A percentile compares a stretch with the other conserved stretches of the same genome.
Evolutionary conservation across 176 grass and related monocot genomes (phyloP).

Genomic region (Elymus sibiricus): DNA sequence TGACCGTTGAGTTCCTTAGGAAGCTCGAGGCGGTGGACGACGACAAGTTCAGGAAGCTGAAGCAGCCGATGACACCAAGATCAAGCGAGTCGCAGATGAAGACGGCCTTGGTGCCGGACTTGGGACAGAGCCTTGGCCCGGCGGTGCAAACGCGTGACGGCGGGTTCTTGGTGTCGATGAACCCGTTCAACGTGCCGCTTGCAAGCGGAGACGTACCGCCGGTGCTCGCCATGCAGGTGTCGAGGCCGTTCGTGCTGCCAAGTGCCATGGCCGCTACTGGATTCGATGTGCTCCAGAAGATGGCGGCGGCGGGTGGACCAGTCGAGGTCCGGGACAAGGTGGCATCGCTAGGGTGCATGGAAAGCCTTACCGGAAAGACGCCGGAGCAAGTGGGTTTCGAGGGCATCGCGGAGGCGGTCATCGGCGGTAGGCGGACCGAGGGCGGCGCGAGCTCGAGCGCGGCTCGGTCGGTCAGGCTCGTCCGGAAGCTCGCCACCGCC

Average conservation of each 20-base stretch:
- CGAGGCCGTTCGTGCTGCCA: constrained; percentile 54
- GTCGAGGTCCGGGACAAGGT: constrained; percentile 52
- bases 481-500: constrained; percentile 49
- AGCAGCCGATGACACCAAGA: constrained; percentile 40
- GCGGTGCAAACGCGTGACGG: constrained; percentile 67
- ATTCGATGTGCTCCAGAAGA: constrained; percentile 72
- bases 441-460: constrained; percentile 61
- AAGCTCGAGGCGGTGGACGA: constrained; percentile 57
- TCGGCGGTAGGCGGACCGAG: constrained; percentile 66
- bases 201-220: constrained; percentile 36
- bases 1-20: constrained; percentile 69
- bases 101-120: constrained; percentile 45
- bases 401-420: constrained; percentile 83
- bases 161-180: constrained; percentile 82
- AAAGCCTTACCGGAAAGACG: constrained; percentile 66
- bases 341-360: constrained; percentile 53
- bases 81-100: constrained; percentile 20
- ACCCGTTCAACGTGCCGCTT: constrained; percentile 61
- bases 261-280: constrained; percentile 44
- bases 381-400: constrained; percentile 78
- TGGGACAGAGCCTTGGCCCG: constrained; percentile 61
- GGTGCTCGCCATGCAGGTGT: constrained; percentile 84
- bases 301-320: constrained; percentile 49
- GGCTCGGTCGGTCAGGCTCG: constrained; percentile 49
- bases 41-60: constrained; percentile 29